Evolutionary conservation across 108 stramenopile genomes (phyloP).

Genomic region (Skeletonema costatum): DNA sequence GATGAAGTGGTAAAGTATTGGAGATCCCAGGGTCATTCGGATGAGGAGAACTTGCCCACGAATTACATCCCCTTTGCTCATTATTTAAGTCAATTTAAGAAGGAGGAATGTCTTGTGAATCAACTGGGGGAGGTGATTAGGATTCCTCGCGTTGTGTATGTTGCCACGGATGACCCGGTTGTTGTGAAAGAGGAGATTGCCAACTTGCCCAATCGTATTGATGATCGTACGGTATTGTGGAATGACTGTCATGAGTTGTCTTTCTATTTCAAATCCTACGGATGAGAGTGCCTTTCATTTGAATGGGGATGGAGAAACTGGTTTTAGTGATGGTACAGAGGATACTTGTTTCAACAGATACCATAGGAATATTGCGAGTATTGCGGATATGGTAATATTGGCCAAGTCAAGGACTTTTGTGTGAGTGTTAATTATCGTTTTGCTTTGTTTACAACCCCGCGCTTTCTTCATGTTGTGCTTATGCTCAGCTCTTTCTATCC

Average conservation of each 20-base stretch:
- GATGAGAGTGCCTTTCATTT: constrained; percentile 18
- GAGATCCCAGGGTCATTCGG: constrained; percentile 20
- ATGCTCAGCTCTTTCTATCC: not conserved
- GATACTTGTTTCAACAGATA: constrained; percentile 42
- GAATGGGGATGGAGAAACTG: not conserved
- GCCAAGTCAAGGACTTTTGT: constrained; percentile 26
- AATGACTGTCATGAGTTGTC: constrained; percentile 37
- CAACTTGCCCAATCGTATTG: constrained; percentile 6
- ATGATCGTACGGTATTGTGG: not conserved
- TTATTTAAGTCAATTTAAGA: constrained; percentile 21
- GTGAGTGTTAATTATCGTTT: not conserved
- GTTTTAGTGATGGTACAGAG: not conserved
- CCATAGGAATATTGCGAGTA: constrained; percentile 41
- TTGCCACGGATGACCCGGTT: constrained; percentile 46
- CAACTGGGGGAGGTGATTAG: constrained; percentile 2
- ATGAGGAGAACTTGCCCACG: constrained; percentile 22
- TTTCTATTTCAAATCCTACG: constrained; percentile 45
- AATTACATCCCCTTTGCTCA: constrained; percentile 24
- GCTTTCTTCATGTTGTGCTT: not conserved
- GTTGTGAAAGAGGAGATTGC: constrained; percentile 36
- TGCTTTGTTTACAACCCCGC: not conserved
- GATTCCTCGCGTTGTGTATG: constrained; percentile 17
- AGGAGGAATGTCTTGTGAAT: constrained; percentile 6
- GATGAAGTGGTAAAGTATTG: constrained; percentile 35
- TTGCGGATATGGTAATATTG: constrained; percentile 41